Evolutionary conservation across 371 early-diverging fungal species (phyloP), one percentile per base, ranked within the genome.

Genomic region (Lichtheimia corymbifera): DNA sequence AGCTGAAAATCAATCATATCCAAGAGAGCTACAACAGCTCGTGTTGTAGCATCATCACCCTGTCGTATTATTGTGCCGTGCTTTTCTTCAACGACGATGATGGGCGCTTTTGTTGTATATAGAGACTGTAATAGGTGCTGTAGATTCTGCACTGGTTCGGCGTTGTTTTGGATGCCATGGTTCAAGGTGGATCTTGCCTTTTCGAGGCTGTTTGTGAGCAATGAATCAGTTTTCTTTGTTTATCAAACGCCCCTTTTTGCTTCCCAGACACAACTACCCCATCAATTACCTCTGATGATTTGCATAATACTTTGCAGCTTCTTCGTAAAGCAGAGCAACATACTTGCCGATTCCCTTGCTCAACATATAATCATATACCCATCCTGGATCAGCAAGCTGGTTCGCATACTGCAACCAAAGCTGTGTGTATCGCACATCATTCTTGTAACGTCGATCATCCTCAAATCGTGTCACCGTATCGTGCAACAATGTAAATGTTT

Each of bases 331-430:
- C 7, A 51, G 54, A 20, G 71, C 61, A 12, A 72, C 49, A 22
- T 65, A 61, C 45, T 63, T 65, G 17, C 74, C 74, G 30, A 79
- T 79, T 7, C 47, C 41, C n/a, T 64, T 59, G 12, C 62, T 55
- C 53, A 58, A 55, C 57, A 79, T 50, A 13, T 59, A 58, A 20
- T 51, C 55, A 43, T 70, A 67, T 2, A 69, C 62, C 61, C 62
- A 65, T 15, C 61, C 17, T 12, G 68, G 64, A 35, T 66, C 53
- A 12, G 44, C 35, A 22, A 70, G 56, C 53, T 65, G 63, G 5
- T 68, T 61, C 13, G 69, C 59, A 63, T 68, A 74, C 15, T 58
- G 58, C 0, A 76, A 43, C 76, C 76, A 76, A 14, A 70, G 57
- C 41, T 64, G 58, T 2, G 74, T 49, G 55, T 70, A 79, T 7